Evolutionary conservation across 139 green algal genomes (phyloP).

Genomic region (Haematococcus sp.): DNA sequence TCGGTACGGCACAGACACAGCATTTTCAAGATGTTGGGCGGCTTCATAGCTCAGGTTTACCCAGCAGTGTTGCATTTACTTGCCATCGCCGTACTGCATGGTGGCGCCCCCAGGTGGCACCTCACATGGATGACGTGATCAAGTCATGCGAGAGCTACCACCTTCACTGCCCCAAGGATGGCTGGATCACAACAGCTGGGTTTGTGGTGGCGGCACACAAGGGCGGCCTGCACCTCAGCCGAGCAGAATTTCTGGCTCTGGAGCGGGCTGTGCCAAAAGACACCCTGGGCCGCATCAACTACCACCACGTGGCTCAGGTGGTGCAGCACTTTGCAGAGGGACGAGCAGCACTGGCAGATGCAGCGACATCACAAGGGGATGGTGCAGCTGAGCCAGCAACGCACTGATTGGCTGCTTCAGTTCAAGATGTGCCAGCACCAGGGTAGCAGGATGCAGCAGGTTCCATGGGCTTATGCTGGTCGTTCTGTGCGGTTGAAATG

Average conservation of each 20-base stretch:
- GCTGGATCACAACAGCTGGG: constrained; percentile 39
- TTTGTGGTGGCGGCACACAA: constrained; percentile 20
- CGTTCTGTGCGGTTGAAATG: too few species aligned
- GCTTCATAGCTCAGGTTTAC: too few species aligned
- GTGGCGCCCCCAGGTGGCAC: constrained; percentile 19
- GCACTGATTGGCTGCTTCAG: too few species aligned
- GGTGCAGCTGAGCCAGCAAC: too few species aligned
- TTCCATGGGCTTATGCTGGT: too few species aligned
- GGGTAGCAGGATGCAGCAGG: too few species aligned
- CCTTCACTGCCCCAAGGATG: constrained; percentile 30
- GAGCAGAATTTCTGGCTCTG: constrained; percentile 31
- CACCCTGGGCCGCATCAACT: constrained; percentile 37
- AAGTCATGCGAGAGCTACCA: constrained; percentile 28
- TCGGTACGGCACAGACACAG: too few species aligned
- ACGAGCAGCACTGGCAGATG: too few species aligned
- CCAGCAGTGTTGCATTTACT: background rate
- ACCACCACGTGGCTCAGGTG: constrained; percentile 26
- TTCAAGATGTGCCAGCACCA: too few species aligned
- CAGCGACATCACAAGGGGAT: too few species aligned
- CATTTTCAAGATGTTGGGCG: too few species aligned
- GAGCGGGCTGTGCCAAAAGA: constrained; percentile 43
- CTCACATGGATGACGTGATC: constrained; percentile 13
- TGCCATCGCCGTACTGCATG: too few species aligned
- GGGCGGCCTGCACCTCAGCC: constrained; percentile 13
- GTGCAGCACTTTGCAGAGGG: background rate